Base-by-base conservation (phyloP, 305 asterid species). In the Plantago coronopus region DNA sequence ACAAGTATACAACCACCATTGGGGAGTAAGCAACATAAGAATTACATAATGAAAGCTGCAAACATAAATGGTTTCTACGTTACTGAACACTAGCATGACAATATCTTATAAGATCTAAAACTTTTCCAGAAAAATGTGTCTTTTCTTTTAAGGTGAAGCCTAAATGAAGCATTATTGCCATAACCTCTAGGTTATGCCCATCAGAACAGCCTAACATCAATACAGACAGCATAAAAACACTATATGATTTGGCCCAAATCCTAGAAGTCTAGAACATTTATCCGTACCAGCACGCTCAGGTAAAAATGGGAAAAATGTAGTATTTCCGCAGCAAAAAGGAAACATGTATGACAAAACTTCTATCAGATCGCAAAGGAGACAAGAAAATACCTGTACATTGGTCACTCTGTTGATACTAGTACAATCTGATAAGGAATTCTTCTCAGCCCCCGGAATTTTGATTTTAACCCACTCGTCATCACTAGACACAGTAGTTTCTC, bases 401-500 rank as follows among this genome's bases (percentile, higher is more conserved):
- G 68, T 72, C 64, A 17, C 63, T 59, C 34, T 66, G 64, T 44
- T 48, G 42, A 47, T 54, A 59, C 27, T 34, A 59, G 64, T 56
- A 63, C 58, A 59, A 63, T 79, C 81, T 31, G 78, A 65, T 40
- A 63, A 72, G 61, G 78, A 74, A 64, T 45, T 66, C 38, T 34
- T 54, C 64, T 59, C 71, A 59, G 21, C 73, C 48, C 74, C 89
- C 22, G 79, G 73, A 42, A 59, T 82, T 76, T 74, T 81, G 70
- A 93, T 76, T 54, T 80, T 85, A 50, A 89, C 83, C 97, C 98
- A 87, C 21, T 80, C 99, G 60, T 87, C 96, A 70, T 93, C 97
- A 71, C 82, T 74, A 49, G 68, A 54, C 67, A 40, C 76, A 78
- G 21, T 40, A 65, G 31, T 71, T 40, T 73, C 83, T 65, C 73